Conservation (phyloP, 345 rosid species). For the Microcos paniculata region DNA sequence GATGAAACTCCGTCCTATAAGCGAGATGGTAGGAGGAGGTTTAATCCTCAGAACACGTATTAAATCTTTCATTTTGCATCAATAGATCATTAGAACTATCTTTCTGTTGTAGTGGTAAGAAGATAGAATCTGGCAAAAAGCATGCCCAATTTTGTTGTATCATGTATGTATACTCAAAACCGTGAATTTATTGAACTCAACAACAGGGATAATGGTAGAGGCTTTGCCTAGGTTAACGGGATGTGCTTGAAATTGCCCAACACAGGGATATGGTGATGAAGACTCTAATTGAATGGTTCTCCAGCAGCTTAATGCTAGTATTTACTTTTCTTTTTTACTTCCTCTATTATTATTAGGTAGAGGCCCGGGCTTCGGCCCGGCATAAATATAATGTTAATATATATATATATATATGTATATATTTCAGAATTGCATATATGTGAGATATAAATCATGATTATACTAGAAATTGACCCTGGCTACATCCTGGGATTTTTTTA, state of each 20-base stretch:
- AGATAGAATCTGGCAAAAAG: background rate
- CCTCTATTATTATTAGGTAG: no score
- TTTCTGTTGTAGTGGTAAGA: background rate
- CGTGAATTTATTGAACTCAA: background rate
- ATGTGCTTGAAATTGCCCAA: background rate
- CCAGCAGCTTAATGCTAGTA: no score
- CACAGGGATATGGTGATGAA: no score
- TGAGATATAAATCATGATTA: no score
- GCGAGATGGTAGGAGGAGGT: conserved; percentile 74
- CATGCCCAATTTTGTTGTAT: conserved; percentile 6
- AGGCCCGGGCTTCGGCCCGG: no score
- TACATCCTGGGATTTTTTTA: no score
- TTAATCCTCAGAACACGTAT: conserved; percentile 76
- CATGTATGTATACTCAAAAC: background rate
- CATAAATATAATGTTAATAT: no score
- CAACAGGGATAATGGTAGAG: background rate
- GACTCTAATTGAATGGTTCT: no score
- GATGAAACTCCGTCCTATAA: conserved; percentile 85
- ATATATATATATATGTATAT: no score
- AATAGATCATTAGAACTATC: background rate
- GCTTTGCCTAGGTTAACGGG: background rate
- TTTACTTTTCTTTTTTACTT: no score
- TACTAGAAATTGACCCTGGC: no score
- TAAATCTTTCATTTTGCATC: conserved; percentile 23
- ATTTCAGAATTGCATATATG: no score